Evolutionary conservation across 371 early-diverging fungal species (phyloP), one percentile per base, ranked within the genome.

Genomic region (Apophysomyces variabilis): DNA sequence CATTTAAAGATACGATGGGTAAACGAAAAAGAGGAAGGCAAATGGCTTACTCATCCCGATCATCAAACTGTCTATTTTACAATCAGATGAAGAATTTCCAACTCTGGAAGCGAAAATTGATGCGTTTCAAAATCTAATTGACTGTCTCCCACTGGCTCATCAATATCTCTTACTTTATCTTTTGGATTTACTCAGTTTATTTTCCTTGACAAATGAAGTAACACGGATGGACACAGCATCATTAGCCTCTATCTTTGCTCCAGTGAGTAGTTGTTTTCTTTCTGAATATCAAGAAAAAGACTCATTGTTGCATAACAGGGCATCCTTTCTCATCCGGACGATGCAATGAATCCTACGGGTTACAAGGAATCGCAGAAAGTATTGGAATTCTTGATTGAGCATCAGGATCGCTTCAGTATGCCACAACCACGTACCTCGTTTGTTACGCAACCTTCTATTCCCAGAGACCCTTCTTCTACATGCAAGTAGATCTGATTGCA

Each of bases 311-410:
- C 13, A 4, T 61, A 18, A 21, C 60, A 80, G 62, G 82, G 80
- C 18, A 77, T 88, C 13, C 66, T 89, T 7, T 83, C 85, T 3
- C 85, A 86, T 60, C 87, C 87, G 32, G 78, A 77, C 47, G 85
- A 87, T 64, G 75, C 78, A 32, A 67, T 87, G 73, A 85, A 81
- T 21, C 87, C 87, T 16, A 82, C 79, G 32, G 82, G 85, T 47
- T 90, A 90, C 66, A 86, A 85, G 64, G 79, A 82, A 47, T 85
- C 86, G 6, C 86, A 87, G 26, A 71, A 72, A 18, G 87, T 88
- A 9, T 66, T 90, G 0, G 83, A 79, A 38, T 87, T 86, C 60
- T 64, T 89, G 13, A 86, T 88, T 37, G 78, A 82, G 60, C 68
- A 87, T 67, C 79, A 79, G 54, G 61, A 72, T 21, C 62, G 43